Evolutionary conservation across 176 grass and related monocot genomes (phyloP).

Genomic region (Typha latifolia): DNA sequence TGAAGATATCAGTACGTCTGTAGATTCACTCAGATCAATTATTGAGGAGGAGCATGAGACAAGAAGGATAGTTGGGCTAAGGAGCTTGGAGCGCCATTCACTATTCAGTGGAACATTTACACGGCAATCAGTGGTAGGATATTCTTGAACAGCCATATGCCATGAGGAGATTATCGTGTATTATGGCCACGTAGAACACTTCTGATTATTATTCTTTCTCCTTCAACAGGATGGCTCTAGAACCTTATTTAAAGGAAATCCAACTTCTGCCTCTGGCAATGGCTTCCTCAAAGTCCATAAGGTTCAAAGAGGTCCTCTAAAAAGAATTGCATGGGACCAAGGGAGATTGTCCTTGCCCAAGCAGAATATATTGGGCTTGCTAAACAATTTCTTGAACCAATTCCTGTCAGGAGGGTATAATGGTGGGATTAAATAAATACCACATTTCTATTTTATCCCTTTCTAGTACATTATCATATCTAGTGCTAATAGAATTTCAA

Average conservation of each 20-base stretch:
- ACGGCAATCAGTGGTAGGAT: constrained; percentile 42
- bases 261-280: constrained; percentile 46
- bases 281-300: constrained; percentile 54
- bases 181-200: constrained; percentile 7
- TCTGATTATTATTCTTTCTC: constrained; percentile 4
- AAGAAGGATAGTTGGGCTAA: constrained; percentile 35
- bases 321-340: constrained; percentile 85
- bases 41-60: constrained; percentile 56
- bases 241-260: constrained; percentile 73
- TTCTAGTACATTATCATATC: not conserved
- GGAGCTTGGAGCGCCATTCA: constrained; percentile 36
- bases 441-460: not conserved
- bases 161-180: constrained; percentile 10
- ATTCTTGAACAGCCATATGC: constrained; percentile 8
- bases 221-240: constrained; percentile 75
- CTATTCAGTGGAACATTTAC: constrained; percentile 57
- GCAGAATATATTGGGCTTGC: constrained; percentile 42
- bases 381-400: constrained; percentile 65
- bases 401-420: constrained; percentile 96
- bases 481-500: constrained; percentile 23
- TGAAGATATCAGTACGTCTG: constrained; percentile 44
- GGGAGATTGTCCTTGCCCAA: constrained; percentile 47
- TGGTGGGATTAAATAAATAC: constrained; percentile 26
- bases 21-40: constrained; percentile 53
- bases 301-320: constrained; percentile 66